Base-by-base conservation (phyloP, 768 basidiomycete species). In the Collybiopsis luxurians region DNA sequence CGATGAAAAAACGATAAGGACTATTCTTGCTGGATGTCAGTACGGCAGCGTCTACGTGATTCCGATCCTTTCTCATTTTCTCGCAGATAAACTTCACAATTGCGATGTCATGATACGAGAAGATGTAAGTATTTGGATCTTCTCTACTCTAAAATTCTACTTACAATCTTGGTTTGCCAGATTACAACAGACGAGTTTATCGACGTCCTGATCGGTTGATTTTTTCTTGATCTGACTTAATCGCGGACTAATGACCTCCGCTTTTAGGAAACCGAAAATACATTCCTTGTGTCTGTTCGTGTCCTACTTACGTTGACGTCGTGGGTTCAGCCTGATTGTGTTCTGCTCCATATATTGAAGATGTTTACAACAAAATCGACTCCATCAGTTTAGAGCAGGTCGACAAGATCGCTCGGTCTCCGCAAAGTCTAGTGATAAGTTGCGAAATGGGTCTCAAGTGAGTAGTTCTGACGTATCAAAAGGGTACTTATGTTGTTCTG, bases 61-160 rank as follows among this genome's bases (percentile, higher is more conserved):
- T n/a, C n/a, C n/a, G n/a, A n/a, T n/a, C 31, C 48, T n/a, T 9
- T 50, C 11, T 39, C 45, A 44, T 34, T 38, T 34, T 23, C 31
- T 45, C 30, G 53, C 39, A 92, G 90, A 93, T 69, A 95, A 92
- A 71, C 72, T 94, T 27, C 92, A 93, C 66, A 92, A 96, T 65
- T 96, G 94, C 67, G 96, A 99, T 71, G 89, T 98, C 9, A 96
- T 98, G 94, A 93, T 99, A 64, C 82, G 97, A 67, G 95, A 99
- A 78, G 96, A 99, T 73, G 95, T 97, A 64, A 63, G 79, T 45
- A 17, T 43, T 54, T 59, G 39, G 40, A 48, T 31, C n/a, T 28
- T 44, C 27, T 57, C 49, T 36, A 27, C 40, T 56, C 19, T n/a
- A n/a, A n/a, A n/a, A 59, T 36, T 5, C 38, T 44, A 24, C 15